These are phyloP conservation scores for Alternaria ethzedia DNA, from an alignment of 2,329 filamentous ascomycete species.

Conservation along the genomic window DNA sequence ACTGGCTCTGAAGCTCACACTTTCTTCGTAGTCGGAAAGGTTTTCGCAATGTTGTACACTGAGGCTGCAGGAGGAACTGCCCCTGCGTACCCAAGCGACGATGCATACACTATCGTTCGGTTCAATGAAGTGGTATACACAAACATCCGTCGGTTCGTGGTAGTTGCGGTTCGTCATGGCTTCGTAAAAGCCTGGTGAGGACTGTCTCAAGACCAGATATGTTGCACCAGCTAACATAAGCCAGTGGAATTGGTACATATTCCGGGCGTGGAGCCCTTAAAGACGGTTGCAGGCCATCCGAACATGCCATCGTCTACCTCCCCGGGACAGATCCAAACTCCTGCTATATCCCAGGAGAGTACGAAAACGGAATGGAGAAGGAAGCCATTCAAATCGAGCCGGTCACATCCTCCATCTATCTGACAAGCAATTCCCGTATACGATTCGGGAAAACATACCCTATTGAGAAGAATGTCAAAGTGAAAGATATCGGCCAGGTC, in stretches of 20 bases:
- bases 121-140: slow-evolving; percentile 22
- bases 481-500: slow-evolving; percentile 42
- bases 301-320: slow-evolving; percentile 50
- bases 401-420: slow-evolving; percentile 16
- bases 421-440: slow-evolving; percentile 48
- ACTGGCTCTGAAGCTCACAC: slow-evolving; percentile 12
- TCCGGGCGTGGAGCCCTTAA: slow-evolving; percentile 46
- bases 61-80: slow-evolving; percentile 18
- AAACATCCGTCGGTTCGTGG: slow-evolving; percentile 37
- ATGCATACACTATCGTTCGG: too few relatives aligned
- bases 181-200: slow-evolving; percentile 35
- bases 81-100: background rate
- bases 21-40: slow-evolving; percentile 28
- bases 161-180: slow-evolving; percentile 19
- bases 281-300: slow-evolving; percentile 38
- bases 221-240: background rate
- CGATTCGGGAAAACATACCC: slow-evolving; percentile 50
- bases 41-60: slow-evolving; percentile 31
- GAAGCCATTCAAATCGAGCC: slow-evolving; percentile 45
- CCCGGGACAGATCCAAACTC: slow-evolving; percentile 6
- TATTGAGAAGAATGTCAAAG: slow-evolving; percentile 54
- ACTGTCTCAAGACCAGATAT: too few relatives aligned
- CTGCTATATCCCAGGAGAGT: slow-evolving; percentile 30
- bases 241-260: slow-evolving; percentile 52
- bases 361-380: slow-evolving; percentile 44